Percentiles rank a stretch among this genome's conserved stretches.
These are phyloP conservation scores for Amylocarpus encephaloides DNA, from an alignment of 2,329 filamentous ascomycete genomes.

Conservation along the genomic window DNA sequence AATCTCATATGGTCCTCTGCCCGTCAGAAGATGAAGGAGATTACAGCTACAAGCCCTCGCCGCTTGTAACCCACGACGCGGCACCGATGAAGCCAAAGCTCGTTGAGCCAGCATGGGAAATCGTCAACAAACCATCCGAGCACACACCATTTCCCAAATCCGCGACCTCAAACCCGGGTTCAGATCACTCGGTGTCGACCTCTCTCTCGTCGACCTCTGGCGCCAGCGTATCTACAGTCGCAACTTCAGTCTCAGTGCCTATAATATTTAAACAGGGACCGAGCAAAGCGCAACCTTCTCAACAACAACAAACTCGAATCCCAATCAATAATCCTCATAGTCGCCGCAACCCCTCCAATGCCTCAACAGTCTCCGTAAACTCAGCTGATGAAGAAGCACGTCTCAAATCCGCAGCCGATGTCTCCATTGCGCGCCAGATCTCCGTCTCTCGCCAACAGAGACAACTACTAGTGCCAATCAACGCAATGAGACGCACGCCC, in stretches of 20 bases:
- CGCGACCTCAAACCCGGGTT: constrained; percentile 12
- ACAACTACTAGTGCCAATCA: constrained; percentile 49
- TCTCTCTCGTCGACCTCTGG: constrained; percentile 14
- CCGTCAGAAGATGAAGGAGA: constrained; percentile 17
- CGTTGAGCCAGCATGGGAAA: constrained; percentile 24
- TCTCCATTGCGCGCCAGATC: constrained; percentile 63
- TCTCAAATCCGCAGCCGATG: constrained; percentile 51
- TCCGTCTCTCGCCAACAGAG: constrained; percentile 57
- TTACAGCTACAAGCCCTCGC: constrained; percentile 10
- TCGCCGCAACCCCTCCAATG: neutral
- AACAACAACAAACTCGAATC: neutral
- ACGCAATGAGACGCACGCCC: constrained; percentile 18
- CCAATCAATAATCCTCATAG: constrained; percentile 1
- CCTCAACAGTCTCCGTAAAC: neutral
- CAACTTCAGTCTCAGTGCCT: constrained; percentile 9
- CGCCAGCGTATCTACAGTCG: constrained; percentile 11
- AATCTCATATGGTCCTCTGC: constrained; percentile 19
- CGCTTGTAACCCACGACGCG: neutral
- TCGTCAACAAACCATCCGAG: constrained; percentile 14
- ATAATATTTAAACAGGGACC: neutral
- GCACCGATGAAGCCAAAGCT: constrained; percentile 17
- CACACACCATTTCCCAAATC: constrained; percentile 6
- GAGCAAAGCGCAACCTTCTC: constrained; percentile 1
- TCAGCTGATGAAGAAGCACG: constrained; percentile 37
- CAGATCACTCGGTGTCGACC: constrained; percentile 18